These are phyloP conservation scores for Paracoccidioides lutzii DNA, from an alignment of 2,329 filamentous ascomycete species.

Conservation along the genomic window DNA sequence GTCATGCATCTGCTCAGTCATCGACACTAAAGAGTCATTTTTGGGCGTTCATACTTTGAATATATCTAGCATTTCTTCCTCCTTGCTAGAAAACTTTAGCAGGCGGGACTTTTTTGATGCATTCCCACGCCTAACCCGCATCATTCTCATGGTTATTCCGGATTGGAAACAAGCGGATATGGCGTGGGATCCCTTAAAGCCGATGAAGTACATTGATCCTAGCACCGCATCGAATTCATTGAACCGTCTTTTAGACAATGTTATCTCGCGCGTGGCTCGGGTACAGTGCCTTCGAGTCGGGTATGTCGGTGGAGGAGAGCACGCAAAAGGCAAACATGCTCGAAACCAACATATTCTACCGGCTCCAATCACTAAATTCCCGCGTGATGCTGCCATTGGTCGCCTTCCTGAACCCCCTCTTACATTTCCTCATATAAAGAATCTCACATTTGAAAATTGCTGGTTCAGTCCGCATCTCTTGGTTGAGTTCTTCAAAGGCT, in stretches of 20 bases:
- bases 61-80: conserved; percentile 51
- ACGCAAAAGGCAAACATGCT: conserved; percentile 47
- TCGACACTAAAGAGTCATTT: conserved; percentile 47
- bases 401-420: conserved; percentile 25
- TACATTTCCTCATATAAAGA: conserved; percentile 43
- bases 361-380: conserved; percentile 32
- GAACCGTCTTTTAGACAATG: conserved; percentile 39
- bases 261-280: conserved; percentile 36
- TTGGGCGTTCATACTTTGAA: conserved; percentile 45
- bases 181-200: conserved; percentile 41
- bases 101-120: conserved; percentile 50
- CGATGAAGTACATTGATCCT: conserved; percentile 39
- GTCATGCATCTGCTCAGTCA: conserved; percentile 52
- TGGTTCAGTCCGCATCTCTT: conserved; percentile 52
- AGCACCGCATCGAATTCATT: conserved; percentile 40
- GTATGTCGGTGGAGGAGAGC: conserved; percentile 56
- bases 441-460: conserved; percentile 54
- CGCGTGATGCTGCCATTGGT: conserved; percentile 4
- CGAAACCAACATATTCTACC: conserved; percentile 52
- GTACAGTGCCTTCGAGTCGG: conserved; percentile 52
- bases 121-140: conserved; percentile 40
- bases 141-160: conserved; percentile 50
- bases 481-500: conserved; percentile 37
- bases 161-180: conserved; percentile 49
- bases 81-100: conserved; percentile 44